Evolutionary conservation across 192 early-diverging fungal genomes (phyloP).

Genomic region (Anaeromyces robustus): DNA sequence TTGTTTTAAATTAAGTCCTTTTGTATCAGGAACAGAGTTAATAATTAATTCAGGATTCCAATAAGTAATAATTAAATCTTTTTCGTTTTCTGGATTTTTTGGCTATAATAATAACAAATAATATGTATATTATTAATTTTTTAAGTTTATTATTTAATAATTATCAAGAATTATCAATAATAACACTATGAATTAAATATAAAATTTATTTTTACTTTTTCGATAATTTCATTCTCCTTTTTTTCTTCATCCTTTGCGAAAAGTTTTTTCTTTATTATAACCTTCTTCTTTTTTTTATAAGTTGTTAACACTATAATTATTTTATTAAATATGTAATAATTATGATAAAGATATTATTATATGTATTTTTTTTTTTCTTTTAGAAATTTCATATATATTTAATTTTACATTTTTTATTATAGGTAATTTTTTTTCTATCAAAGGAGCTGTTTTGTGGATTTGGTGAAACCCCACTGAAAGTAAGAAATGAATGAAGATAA

Average conservation of each 20-base stretch:
- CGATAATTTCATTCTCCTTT: neutral
- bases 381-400: too few species aligned
- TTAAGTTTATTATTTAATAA: too few species aligned
- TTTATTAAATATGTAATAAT: too few species aligned
- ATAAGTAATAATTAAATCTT: neutral
- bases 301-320: neutral
- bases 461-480: neutral
- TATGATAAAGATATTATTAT: too few species aligned
- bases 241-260: neutral
- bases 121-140: too few species aligned
- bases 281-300: neutral
- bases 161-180: too few species aligned
- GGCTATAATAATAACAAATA: too few species aligned
- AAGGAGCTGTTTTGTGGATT: neutral
- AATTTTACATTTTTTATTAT: neutral
- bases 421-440: neutral
- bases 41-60: neutral
- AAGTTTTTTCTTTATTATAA: neutral
- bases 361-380: too few species aligned
- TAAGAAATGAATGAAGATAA: neutral
- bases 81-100: neutral
- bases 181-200: too few species aligned
- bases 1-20: neutral
- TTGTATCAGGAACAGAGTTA: neutral
- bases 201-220: neutral